Percentiles rank a stretch among this genome's conserved stretches.
phyloP scores from a whole-genome alignment of 441 rosid species.

The Melastoma candidum region DNA sequence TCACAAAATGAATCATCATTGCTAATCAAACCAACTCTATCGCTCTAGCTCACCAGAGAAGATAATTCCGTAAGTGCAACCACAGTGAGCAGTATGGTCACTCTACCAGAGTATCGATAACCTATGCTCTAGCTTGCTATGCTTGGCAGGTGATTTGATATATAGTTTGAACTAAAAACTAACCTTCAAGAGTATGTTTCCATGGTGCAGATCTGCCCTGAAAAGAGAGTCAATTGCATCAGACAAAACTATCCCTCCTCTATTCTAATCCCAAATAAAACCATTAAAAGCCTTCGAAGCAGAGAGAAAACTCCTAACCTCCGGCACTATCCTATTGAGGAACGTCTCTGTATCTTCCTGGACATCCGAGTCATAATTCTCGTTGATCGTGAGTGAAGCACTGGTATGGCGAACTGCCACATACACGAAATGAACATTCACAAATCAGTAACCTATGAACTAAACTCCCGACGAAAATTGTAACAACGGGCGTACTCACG shows the following conservation, averaged over 20 bases:
- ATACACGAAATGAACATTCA: not conserved
- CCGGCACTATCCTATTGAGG: slow-evolving; percentile 83
- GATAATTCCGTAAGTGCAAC: too few species aligned
- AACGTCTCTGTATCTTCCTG: slow-evolving; percentile 88
- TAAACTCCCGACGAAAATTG: not conserved
- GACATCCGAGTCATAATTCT: slow-evolving; percentile 91
- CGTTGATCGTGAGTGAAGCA: slow-evolving; percentile 91
- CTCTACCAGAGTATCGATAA: not conserved
- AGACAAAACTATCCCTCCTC: not conserved
- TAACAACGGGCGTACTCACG: slow-evolving; percentile 24
- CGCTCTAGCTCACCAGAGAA: too few species aligned
- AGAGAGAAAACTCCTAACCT: slow-evolving; percentile 28
- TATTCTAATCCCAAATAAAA: not conserved
- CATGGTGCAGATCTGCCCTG: slow-evolving; percentile 48
- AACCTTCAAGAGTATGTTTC: slow-evolving; percentile 60
- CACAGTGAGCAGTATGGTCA: not conserved
- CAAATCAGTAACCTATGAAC: not conserved
- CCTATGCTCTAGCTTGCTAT: too few species aligned
- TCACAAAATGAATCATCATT: too few species aligned
- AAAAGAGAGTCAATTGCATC: slow-evolving; percentile 4
- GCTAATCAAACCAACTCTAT: too few species aligned
- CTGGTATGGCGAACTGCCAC: slow-evolving; percentile 81
- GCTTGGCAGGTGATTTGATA: not conserved
- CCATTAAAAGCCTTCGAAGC: not conserved
- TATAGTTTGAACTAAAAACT: slow-evolving; percentile 2